Percentiles rank a stretch among this genome's conserved stretches.
Evolutionary conservation across 352 stramenopile genomes (phyloP).

Genomic region (Peronospora farinosa): DNA sequence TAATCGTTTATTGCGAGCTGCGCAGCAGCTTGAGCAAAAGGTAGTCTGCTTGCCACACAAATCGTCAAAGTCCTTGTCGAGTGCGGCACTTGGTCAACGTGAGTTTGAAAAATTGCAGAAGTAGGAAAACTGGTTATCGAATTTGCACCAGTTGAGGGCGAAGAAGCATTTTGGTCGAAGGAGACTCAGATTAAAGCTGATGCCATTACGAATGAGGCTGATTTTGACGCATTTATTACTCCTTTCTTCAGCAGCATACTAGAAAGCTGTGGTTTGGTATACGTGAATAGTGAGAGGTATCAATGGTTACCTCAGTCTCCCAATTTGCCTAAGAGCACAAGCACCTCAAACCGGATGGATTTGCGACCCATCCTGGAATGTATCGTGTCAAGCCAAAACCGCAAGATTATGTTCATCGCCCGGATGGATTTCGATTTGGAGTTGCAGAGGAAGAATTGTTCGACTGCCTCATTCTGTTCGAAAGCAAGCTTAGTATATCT

Average conservation of each 20-base stretch:
- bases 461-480: conserved; percentile 29
- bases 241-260: conserved; percentile 1
- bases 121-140: too few relatives aligned
- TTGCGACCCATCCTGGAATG: conserved; percentile 9
- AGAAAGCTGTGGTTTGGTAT: conserved; percentile 8
- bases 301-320: conserved; percentile 9
- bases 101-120: too few relatives aligned
- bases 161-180: conserved; percentile 7
- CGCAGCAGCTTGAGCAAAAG: too few relatives aligned
- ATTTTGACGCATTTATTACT: conserved; percentile 3
- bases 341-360: conserved; percentile 15
- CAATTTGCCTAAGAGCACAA: neutral
- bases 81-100: too few relatives aligned
- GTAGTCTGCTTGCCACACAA: too few relatives aligned
- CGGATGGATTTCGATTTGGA: too few relatives aligned
- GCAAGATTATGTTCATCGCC: too few relatives aligned
- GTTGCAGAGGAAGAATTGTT: conserved; percentile 20
- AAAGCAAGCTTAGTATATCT: conserved; percentile 29
- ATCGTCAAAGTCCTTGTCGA: too few relatives aligned
- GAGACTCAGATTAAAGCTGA: conserved; percentile 6
- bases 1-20: too few relatives aligned
- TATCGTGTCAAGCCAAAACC: neutral
- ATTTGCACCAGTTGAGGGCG: too few relatives aligned
- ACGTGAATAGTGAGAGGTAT: conserved; percentile 15
- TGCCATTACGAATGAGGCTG: neutral